Base-by-base conservation (phyloP, 176 grass and related monocot genomes). In the Carex myosuroides region DNA sequence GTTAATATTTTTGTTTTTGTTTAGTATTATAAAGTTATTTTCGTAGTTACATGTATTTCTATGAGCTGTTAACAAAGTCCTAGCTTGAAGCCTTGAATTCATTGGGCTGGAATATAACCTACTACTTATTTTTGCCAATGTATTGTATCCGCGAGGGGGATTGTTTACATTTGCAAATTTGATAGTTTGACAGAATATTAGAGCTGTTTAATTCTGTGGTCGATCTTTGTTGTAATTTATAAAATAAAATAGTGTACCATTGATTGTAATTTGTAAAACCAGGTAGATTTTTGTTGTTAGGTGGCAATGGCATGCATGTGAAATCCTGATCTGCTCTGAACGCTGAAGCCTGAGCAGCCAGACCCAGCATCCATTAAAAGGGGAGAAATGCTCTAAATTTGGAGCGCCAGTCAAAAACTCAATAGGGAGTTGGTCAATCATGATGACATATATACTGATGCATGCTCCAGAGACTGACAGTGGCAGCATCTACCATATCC, bases 1-100 rank as follows among this genome's bases (percentile, higher is more conserved):
- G 46, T 75, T 75, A 54, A 75, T 75, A 75, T 75, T 75, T 73
- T 73, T 75, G 26, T 5, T 75, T 75, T 39, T 75, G 46, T 75
- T 75, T 30, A 75, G 46, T 14, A 71, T 46, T 14, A 71, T 46
- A 75, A 75, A 75, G 71, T 75, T 54, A 75, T 75, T 75, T 6
- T 54, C 13, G 1, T 54, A 75, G 71, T 46, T 78, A 26, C 33
- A 57, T 78, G 48, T 35, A 57, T 24, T 56, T 55, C 22, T 78
- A 11, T 57, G 2, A 55, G 48, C 73, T 56, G 26, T 78, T 56
- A 78, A 78, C 73, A 56, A 57, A 57, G 73, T 24, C 26, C 22
- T 78, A 54, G 42, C 46, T 29, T 75, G 46, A 54, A 75, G 71
- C 42, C 73, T 78, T 32, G 24, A 77, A 77, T 77, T 54, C 50